phyloP scores from a whole-genome alignment of 2,329 filamentous ascomycete species.

The Ceratocystis variospora region DNA sequence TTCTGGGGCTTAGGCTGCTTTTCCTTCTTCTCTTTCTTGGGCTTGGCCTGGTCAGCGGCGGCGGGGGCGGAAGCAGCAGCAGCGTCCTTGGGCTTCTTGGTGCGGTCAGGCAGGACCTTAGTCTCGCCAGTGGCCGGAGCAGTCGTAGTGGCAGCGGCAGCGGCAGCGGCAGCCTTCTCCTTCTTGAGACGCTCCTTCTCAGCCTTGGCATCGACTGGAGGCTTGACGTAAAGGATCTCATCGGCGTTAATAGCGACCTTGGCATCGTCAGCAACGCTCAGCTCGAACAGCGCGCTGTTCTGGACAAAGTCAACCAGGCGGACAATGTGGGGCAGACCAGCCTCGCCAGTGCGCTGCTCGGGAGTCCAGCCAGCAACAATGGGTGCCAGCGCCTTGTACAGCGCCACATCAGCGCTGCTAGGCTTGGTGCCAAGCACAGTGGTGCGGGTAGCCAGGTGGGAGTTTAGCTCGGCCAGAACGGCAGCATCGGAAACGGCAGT shows the following conservation, averaged over 20 bases:
- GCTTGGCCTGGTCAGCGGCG: slow-evolving; percentile 30
- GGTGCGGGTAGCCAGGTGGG: slow-evolving; percentile 74
- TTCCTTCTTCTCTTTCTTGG: slow-evolving; percentile 48
- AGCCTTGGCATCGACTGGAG: slow-evolving; percentile 77
- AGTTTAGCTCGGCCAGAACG: slow-evolving; percentile 64
- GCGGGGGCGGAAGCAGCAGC: slow-evolving; percentile 25
- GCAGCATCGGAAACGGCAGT: slow-evolving; percentile 41
- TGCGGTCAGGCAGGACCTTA: slow-evolving; percentile 43
- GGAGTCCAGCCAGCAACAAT: slow-evolving; percentile 64
- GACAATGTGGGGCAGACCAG: slow-evolving; percentile 81
- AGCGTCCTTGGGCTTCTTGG: slow-evolving; percentile 49
- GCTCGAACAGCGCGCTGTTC: slow-evolving; percentile 62
- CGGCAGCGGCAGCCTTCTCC: slow-evolving; percentile 65
- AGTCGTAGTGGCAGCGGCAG: slow-evolving; percentile 37
- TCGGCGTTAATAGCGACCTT: slow-evolving; percentile 69
- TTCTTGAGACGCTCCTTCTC: slow-evolving; percentile 97
- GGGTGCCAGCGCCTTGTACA: slow-evolving; percentile 67
- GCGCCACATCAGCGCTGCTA: slow-evolving; percentile 69
- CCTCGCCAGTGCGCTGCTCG: slow-evolving; percentile 79
- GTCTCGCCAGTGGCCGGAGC: slow-evolving; percentile 34
- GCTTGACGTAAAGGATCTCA: slow-evolving; percentile 75
- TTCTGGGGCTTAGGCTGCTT: slow-evolving; percentile 67
- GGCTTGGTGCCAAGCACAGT: slow-evolving; percentile 83
- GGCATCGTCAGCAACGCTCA: slow-evolving; percentile 55
- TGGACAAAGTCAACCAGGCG: slow-evolving; percentile 90